Conservation (phyloP, 140 eudicot genomes). For the Senecio squalidus region DNA sequence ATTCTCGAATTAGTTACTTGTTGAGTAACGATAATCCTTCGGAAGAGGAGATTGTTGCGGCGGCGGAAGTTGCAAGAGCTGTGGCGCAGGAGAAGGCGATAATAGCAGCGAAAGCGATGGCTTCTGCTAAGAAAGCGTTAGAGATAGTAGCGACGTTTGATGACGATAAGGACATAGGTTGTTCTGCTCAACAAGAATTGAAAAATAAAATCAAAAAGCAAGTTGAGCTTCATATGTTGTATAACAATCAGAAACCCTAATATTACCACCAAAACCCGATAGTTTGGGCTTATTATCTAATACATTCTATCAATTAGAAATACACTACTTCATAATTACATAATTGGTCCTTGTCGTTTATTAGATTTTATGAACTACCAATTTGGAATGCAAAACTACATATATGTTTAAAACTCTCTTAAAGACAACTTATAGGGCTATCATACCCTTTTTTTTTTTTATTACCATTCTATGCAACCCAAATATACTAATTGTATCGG, state of each 20-base stretch:
- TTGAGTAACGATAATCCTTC: slow-evolving; percentile 47
- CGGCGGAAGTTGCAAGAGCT: slow-evolving; percentile 65
- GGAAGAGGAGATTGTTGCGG: slow-evolving; percentile 54
- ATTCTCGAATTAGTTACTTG: slow-evolving; percentile 38
- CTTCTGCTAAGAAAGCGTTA: slow-evolving; percentile 83
- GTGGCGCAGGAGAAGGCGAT: slow-evolving; percentile 69
- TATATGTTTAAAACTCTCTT: too few relatives aligned
- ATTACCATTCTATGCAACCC: too few relatives aligned
- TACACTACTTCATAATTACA: too few relatives aligned
- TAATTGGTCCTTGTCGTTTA: too few relatives aligned
- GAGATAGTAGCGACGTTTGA: slow-evolving; percentile 51
- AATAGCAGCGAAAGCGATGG: slow-evolving; percentile 66
- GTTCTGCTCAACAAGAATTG: slow-evolving; percentile 26
- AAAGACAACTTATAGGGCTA: too few relatives aligned
- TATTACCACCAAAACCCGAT: too few relatives aligned
- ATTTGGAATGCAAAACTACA: too few relatives aligned
- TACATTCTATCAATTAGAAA: too few relatives aligned
- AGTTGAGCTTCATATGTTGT: slow-evolving; percentile 53
- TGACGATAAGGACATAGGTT: slow-evolving; percentile 31
- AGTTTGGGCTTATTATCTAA: too few relatives aligned
- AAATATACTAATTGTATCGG: too few relatives aligned
- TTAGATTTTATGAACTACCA: too few relatives aligned
- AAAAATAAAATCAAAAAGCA: slow-evolving; percentile 55
- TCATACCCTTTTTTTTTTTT: too few relatives aligned
- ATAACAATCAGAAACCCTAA: slow-evolving; percentile 44